phyloP scores from a whole-genome alignment of 164 flowering plant species.

The Liriodendron chinense region DNA sequence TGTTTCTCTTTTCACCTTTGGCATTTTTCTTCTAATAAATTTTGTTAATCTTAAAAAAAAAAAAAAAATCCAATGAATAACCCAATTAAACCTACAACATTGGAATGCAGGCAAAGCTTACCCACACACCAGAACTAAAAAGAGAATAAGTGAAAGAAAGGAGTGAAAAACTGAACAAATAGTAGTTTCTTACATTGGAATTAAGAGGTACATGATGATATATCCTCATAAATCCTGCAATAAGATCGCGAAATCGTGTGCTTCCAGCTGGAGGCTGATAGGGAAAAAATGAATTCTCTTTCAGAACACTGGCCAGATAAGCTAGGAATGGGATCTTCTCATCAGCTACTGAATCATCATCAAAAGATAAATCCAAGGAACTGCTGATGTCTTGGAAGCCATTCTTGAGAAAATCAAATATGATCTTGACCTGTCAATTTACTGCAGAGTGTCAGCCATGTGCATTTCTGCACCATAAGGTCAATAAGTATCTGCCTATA shows the following conservation, averaged over 20 bases:
- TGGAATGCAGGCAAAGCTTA: neutral
- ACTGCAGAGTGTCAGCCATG: slow-evolving; percentile 15
- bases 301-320: slow-evolving; percentile 73
- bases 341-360: slow-evolving; percentile 94
- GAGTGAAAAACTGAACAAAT: neutral
- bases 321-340: slow-evolving; percentile 98
- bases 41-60: no score
- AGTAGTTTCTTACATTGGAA: slow-evolving; percentile 55
- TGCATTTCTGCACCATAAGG: neutral
- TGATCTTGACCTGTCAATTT: slow-evolving; percentile 71
- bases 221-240: slow-evolving; percentile 80
- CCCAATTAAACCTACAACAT: neutral
- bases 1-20: no score
- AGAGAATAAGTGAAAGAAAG: neutral
- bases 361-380: slow-evolving; percentile 87
- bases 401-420: slow-evolving; percentile 86
- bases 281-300: slow-evolving; percentile 61
- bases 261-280: slow-evolving; percentile 96
- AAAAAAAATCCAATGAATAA: neutral
- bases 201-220: slow-evolving; percentile 85
- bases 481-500: neutral
- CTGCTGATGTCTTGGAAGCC: slow-evolving; percentile 87
- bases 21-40: no score
- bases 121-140: neutral
- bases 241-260: slow-evolving; percentile 64